These are phyloP conservation scores for Collybia sordida DNA, from an alignment of 768 basidiomycete species.

Conservation along the genomic window DNA sequence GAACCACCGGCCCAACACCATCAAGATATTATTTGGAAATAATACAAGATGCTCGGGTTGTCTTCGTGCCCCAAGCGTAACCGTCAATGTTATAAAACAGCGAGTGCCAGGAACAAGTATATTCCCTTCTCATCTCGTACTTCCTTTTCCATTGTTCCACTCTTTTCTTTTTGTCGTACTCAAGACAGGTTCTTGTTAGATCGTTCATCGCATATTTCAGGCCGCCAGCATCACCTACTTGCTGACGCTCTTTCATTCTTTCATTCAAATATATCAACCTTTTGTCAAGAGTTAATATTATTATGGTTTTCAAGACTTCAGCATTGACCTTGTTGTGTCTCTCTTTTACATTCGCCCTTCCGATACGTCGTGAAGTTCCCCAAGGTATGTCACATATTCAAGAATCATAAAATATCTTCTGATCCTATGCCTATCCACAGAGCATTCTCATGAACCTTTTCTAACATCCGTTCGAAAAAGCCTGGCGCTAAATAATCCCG, in stretches of 20 bases:
- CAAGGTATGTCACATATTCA: conserved; percentile 42
- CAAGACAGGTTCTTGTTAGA: conserved; percentile 57
- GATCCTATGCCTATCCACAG: conserved; percentile 24
- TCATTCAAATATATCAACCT: conserved; percentile 22
- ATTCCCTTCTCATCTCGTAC: neutral
- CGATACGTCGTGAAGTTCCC: conserved; percentile 60
- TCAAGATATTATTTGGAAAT: no score
- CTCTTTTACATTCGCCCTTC: conserved; percentile 35
- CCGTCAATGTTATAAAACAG: neutral
- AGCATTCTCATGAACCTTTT: conserved; percentile 65
- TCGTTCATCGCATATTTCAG: conserved; percentile 14
- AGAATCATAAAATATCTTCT: conserved; percentile 4
- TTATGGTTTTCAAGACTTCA: conserved; percentile 32
- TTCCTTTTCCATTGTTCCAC: conserved; percentile 3
- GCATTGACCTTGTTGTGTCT: conserved; percentile 34
- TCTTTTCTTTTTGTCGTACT: conserved; percentile 33
- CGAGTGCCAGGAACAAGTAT: no score
- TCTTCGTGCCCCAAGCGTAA: conserved; percentile 6
- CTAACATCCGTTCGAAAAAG: conserved; percentile 48
- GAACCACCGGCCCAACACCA: no score
- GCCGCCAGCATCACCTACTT: conserved; percentile 9
- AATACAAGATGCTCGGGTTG: neutral
- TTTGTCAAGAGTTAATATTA: conserved; percentile 14
- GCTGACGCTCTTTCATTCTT: conserved; percentile 14
- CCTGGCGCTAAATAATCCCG: conserved; percentile 57